These are phyloP conservation scores for Mitragyna speciosa DNA, from an alignment of 257 asterid species.

Conservation along the genomic window DNA sequence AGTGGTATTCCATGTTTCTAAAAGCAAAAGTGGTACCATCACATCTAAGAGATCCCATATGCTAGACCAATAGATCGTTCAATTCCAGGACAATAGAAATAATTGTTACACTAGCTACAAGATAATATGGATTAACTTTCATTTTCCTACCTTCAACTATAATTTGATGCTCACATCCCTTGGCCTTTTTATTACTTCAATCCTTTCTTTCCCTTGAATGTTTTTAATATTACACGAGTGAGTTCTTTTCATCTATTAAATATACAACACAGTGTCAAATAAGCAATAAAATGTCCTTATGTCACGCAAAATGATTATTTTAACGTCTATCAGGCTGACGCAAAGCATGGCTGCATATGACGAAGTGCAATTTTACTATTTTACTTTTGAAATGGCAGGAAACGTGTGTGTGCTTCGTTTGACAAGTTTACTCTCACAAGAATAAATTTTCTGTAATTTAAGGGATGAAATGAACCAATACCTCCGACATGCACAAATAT, in stretches of 20 bases:
- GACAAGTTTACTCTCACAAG: too few relatives aligned
- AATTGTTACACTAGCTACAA: too few relatives aligned
- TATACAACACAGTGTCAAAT: background rate
- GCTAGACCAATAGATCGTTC: background rate
- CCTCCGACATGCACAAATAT: too few relatives aligned
- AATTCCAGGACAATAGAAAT: background rate
- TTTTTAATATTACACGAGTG: too few relatives aligned
- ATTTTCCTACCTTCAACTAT: background rate
- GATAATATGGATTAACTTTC: background rate
- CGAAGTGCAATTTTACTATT: too few relatives aligned
- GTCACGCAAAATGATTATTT: too few relatives aligned
- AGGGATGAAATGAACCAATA: too few relatives aligned
- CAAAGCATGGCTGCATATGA: background rate
- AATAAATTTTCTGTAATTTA: too few relatives aligned
- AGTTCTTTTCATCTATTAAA: background rate
- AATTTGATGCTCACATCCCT: background rate
- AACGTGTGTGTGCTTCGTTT: too few relatives aligned
- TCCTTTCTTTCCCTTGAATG: background rate
- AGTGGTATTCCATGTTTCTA: constrained; percentile 15
- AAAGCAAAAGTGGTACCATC: background rate
- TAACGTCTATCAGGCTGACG: background rate
- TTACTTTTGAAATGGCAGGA: too few relatives aligned
- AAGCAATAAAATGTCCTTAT: background rate
- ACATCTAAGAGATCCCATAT: constrained; percentile 7
- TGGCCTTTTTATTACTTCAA: background rate